phyloP scores from a whole-genome alignment of 1,284 basidiomycete species.

The Trichosporon asahii region DNA sequence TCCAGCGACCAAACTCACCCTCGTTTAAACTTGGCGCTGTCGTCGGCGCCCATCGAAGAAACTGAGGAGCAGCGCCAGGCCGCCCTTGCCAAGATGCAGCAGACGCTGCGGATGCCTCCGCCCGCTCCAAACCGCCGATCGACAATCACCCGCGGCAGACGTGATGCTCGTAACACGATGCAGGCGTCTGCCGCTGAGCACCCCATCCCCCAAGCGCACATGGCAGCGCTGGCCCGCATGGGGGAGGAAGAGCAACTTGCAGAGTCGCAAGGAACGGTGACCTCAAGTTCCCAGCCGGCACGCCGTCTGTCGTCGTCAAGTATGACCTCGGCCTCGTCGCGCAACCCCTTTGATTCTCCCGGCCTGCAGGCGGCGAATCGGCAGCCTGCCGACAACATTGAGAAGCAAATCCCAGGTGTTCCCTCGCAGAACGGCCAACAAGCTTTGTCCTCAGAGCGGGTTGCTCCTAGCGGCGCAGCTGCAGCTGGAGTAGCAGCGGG shows the following conservation, averaged over 20 bases:
- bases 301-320: conserved; percentile 1
- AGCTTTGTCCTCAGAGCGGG: not conserved
- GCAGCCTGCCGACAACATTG: not conserved
- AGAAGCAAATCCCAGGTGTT: not conserved
- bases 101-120: conserved; percentile 47
- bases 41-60: conserved; percentile 52
- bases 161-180: conserved; percentile 55
- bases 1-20: not conserved
- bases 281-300: not conserved
- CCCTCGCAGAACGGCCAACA: not conserved
- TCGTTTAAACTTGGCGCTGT: conserved; percentile 47
- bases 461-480: not conserved
- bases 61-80: conserved; percentile 53
- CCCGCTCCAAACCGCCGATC: conserved; percentile 41
- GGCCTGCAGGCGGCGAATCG: conserved; percentile 16
- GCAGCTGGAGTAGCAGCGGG: conserved; percentile 14
- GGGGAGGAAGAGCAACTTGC: conserved; percentile 15
- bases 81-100: conserved; percentile 55
- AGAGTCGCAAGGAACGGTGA: not conserved
- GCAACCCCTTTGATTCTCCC: conserved; percentile 48
- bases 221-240: conserved; percentile 14
- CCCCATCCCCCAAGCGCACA: conserved; percentile 14
- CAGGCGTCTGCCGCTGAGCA: conserved; percentile 22
- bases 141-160: conserved; percentile 53
- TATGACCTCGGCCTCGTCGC: conserved; percentile 26